Conservation (phyloP, 139 green algal species). For the Gonium pectorale region DNA sequence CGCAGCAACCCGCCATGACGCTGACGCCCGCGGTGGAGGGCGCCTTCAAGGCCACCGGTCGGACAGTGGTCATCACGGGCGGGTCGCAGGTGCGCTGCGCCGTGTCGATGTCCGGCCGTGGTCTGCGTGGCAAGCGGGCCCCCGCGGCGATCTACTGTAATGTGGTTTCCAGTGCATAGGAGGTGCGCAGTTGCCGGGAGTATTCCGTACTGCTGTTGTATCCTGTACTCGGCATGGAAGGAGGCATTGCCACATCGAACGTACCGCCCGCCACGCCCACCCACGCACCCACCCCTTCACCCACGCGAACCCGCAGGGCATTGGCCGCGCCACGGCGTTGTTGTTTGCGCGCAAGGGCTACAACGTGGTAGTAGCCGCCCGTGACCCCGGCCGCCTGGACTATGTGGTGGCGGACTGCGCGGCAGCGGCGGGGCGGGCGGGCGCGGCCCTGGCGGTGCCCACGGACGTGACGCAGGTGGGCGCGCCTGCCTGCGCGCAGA, state of each 20-base stretch:
- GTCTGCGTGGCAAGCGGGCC: too few species aligned
- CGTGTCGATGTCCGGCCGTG: too few species aligned
- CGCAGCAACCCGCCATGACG: not conserved
- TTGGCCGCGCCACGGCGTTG: conserved; percentile 60
- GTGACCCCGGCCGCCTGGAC: conserved; percentile 46
- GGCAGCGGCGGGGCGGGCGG: conserved; percentile 23
- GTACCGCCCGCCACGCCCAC: too few species aligned
- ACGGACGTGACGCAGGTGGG: conserved; percentile 32
- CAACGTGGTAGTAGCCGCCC: conserved; percentile 67
- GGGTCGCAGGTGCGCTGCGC: conserved; percentile 60
- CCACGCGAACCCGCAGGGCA: conserved; percentile 45
- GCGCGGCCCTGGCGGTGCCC: conserved; percentile 40
- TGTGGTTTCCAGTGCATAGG: too few species aligned
- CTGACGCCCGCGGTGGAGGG: conserved; percentile 25
- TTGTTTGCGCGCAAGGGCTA: conserved; percentile 66
- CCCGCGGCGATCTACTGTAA: too few species aligned
- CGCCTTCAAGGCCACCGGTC: conserved; percentile 57
- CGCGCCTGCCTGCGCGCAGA: too few species aligned
- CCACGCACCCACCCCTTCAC: not conserved
- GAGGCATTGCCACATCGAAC: too few species aligned
- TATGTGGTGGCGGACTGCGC: conserved; percentile 57
- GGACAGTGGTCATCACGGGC: conserved; percentile 68
- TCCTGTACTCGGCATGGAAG: too few species aligned
- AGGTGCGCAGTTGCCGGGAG: too few species aligned
- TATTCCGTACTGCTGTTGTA: too few species aligned